These are phyloP conservation scores for Pichia terricola DNA, from an alignment of 1,139 yeast genomes.

Conservation along the genomic window DNA sequence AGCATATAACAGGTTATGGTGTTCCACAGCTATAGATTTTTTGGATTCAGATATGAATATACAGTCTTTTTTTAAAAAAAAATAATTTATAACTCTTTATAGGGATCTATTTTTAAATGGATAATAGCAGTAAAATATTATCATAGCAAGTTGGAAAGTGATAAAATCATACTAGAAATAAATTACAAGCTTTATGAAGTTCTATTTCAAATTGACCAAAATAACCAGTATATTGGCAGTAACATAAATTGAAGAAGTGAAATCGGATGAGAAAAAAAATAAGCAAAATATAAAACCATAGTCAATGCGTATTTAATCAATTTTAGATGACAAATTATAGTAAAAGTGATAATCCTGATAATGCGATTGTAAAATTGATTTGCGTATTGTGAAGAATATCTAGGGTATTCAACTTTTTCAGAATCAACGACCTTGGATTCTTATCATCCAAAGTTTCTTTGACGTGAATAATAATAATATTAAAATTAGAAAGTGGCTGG, in stretches of 20 bases:
- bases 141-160: not conserved
- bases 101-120: not conserved
- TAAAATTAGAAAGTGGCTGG: constrained; percentile 37
- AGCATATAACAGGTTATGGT: constrained; percentile 84
- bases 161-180: too few species aligned
- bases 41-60: not conserved
- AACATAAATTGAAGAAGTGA: too few species aligned
- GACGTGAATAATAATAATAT: constrained; percentile 61
- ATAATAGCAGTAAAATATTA: not conserved
- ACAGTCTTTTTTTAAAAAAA: too few species aligned
- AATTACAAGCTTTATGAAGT: too few species aligned
- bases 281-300: too few species aligned
- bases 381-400: constrained; percentile 31
- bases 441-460: constrained; percentile 38
- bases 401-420: constrained; percentile 37
- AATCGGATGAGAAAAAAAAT: too few species aligned
- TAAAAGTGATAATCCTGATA: constrained; percentile 39
- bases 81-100: too few species aligned
- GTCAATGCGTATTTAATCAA: too few species aligned
- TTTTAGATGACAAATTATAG: constrained; percentile 8
- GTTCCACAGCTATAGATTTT: constrained; percentile 21
- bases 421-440: constrained; percentile 50
- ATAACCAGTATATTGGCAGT: too few species aligned
- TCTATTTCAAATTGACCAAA: too few species aligned
- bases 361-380: constrained; percentile 39